Percentiles rank a stretch among this genome's conserved stretches.
Conservation (phyloP, 768 basidiomycete genomes). For the Leucocoprinus birnbaumii region DNA sequence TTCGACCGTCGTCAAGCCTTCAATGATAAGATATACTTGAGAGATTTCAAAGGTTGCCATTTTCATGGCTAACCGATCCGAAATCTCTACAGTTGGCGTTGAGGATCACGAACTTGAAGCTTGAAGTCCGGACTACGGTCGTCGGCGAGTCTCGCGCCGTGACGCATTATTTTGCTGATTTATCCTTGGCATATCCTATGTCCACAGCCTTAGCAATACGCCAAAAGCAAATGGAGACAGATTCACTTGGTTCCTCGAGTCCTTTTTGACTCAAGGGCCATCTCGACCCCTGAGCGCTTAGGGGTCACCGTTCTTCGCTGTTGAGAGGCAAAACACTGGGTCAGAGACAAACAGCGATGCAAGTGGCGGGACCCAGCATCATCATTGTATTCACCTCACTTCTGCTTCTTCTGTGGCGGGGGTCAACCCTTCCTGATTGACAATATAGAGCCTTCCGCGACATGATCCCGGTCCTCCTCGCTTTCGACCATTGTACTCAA, state of each 20-base stretch:
- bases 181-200: constrained; percentile 77
- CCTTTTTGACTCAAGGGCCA: constrained; percentile 73
- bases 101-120: constrained; percentile 62
- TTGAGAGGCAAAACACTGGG: neutral
- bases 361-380: constrained; percentile 51
- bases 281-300: constrained; percentile 70
- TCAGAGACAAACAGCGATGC: neutral
- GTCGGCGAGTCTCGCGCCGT: constrained; percentile 58
- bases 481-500: constrained; percentile 59
- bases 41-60: too few relatives aligned
- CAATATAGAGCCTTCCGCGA: constrained; percentile 44
- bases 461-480: constrained; percentile 47
- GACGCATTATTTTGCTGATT: constrained; percentile 87
- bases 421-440: constrained; percentile 58
- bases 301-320: constrained; percentile 62
- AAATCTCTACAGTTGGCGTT: too few relatives aligned
- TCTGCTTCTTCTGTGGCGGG: constrained; percentile 64
- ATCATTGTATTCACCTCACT: constrained; percentile 55
- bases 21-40: too few relatives aligned
- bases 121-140: constrained; percentile 62
- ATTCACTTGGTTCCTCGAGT: constrained; percentile 61
- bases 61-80: too few relatives aligned
- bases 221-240: constrained; percentile 3
- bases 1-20: too few relatives aligned
- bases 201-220: neutral